Evolutionary conservation across 148 eudicot species (phyloP).

Genomic region (Silene uniflora): DNA sequence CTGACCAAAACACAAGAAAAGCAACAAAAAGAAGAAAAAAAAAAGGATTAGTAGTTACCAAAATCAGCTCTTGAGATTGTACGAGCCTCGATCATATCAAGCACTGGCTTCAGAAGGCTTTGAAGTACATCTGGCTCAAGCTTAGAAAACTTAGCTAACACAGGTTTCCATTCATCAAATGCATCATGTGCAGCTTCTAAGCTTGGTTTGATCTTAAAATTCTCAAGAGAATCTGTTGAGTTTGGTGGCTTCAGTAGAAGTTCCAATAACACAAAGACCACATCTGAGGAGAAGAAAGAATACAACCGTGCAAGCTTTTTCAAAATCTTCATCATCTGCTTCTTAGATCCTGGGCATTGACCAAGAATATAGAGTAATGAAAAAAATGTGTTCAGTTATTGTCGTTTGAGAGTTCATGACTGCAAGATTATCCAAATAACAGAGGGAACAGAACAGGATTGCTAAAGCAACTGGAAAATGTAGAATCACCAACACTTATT

Average conservation of each 20-base stretch:
- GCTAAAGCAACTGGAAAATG: not conserved
- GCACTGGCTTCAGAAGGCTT: conserved; percentile 53
- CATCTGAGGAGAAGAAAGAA: conserved; percentile 66
- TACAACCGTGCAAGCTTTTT: conserved; percentile 54
- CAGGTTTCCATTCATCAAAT: conserved; percentile 76
- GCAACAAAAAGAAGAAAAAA: not conserved
- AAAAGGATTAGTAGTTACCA: conserved; percentile 39
- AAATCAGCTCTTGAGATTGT: conserved; percentile 34
- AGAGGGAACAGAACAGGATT: not conserved
- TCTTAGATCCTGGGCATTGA: conserved; percentile 62
- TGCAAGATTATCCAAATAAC: not conserved
- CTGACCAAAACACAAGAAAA: conserved; percentile 1
- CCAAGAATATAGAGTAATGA: not conserved
- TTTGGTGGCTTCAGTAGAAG: conserved; percentile 55
- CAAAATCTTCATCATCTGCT: conserved; percentile 46
- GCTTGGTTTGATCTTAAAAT: conserved; percentile 29
- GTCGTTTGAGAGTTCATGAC: not conserved
- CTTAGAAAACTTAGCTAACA: conserved; percentile 56
- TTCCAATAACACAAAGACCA: conserved; percentile 51
- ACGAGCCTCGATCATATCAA: conserved; percentile 57
- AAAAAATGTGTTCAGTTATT: not conserved
- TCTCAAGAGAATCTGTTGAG: conserved; percentile 34
- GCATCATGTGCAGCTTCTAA: conserved; percentile 34
- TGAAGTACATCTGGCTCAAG: conserved; percentile 67
- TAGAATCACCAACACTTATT: not conserved